phyloP scores from a whole-genome alignment of 2,329 filamentous ascomycete species.

The Botryotinia narcissicola region DNA sequence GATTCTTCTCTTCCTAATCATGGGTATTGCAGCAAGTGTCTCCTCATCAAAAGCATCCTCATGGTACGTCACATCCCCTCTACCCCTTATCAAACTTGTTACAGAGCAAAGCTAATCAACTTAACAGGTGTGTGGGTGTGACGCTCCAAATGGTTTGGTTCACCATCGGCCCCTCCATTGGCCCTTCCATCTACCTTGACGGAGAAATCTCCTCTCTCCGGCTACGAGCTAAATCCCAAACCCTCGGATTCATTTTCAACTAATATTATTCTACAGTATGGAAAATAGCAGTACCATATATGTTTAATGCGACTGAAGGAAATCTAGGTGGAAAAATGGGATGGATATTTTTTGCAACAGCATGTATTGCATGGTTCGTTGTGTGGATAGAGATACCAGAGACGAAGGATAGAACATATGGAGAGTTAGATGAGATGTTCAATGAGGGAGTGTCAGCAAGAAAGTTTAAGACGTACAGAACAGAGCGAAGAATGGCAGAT shows the following conservation, averaged over 20 bases:
- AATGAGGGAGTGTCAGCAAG: not conserved
- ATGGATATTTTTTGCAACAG: slow-evolving; percentile 1
- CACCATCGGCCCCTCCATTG: slow-evolving; percentile 2
- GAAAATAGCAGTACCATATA: not conserved
- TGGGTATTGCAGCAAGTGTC: not conserved
- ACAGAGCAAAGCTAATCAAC: not conserved
- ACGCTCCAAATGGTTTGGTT: slow-evolving; percentile 10
- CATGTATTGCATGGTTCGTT: not conserved
- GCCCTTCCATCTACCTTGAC: not conserved
- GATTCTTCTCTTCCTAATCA: not conserved
- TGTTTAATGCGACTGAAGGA: slow-evolving; percentile 8
- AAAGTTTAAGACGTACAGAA: not conserved
- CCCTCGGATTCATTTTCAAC: not conserved
- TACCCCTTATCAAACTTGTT: not conserved
- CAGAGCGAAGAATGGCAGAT: not conserved
- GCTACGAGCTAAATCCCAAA: slow-evolving; percentile 5
- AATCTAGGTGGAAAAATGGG: slow-evolving; percentile 6
- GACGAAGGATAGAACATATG: slow-evolving; percentile 8
- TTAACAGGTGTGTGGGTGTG: slow-evolving; percentile 1
- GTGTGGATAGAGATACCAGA: slow-evolving; percentile 4
- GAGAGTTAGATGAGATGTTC: slow-evolving; percentile 7
- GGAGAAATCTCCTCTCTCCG: slow-evolving; percentile 5
- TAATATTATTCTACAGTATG: not conserved
- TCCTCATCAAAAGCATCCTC: not conserved
- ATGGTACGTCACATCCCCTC: not conserved